Base-by-base conservation (phyloP, 495 filamentous ascomycete genomes). In the Peziza echinospora region DNA sequence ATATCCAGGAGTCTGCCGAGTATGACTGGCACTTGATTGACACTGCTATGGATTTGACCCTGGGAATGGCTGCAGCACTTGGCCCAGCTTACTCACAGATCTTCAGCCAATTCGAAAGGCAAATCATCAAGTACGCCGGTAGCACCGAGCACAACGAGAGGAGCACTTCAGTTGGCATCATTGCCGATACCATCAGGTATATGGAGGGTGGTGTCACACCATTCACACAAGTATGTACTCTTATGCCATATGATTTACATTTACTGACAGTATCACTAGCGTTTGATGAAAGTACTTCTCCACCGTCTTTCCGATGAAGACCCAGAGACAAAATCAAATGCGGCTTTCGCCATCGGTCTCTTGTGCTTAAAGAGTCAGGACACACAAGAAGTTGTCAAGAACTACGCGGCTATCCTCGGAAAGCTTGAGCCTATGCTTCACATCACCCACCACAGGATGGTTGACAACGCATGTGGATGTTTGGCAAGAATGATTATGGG, bases 11-110 rank as follows among this genome's bases (percentile, higher is more conserved):
- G 57, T 80, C 77, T 16, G 87, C 89, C 16, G 89, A 97, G 67
- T 94, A 87, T 58, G 89, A 96, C 65, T 96, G 89, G 89, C 72
- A 92, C 22, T 76, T 91, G 40, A 80, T 97, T 43, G 89, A 97
- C 63, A 93, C 83, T 16, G 84, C 82, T 11, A 70, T 96, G 49
- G 89, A 97, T 51, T 82, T 87, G 26, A 67, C 93, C 24, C 80
- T 82, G 30, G 82, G 80, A 24, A 70, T 97, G 24, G 76, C 87
- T 16, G 72, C 71, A 26, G 86, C 82, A 23, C 75, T 96, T 11
- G 91, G 91, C 21, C 63, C 70, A 16, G 76, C 76, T 52, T 96
- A 93, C 58, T 65, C 67, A 41, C 76, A 93, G 63, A 66, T 93
- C 46, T 96, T 84, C 83, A 89, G 86, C 67, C 70, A 86, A 26